Evolutionary conservation across 208 protist species (phyloP).

Genomic region (Wallacemonas collosoma): DNA sequence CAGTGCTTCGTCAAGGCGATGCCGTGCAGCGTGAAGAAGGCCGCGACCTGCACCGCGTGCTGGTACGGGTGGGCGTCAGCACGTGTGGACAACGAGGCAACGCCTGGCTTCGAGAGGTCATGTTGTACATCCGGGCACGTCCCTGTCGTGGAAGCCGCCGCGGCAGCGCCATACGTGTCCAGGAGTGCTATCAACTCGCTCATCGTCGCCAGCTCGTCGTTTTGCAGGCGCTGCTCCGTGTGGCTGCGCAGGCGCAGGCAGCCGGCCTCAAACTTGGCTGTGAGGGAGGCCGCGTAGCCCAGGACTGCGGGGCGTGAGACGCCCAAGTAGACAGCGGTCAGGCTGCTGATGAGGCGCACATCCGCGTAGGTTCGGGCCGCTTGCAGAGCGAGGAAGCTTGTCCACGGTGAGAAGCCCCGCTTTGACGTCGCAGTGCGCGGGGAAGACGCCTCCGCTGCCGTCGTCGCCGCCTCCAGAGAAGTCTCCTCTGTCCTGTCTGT

Average conservation of each 20-base stretch:
- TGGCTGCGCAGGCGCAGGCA: slow-evolving; percentile 33
- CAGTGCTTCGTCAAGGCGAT: slow-evolving; percentile 57
- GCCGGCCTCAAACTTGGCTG: slow-evolving; percentile 33
- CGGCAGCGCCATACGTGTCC: slow-evolving; percentile 13
- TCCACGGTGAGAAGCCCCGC: not conserved
- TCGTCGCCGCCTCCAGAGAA: too few species aligned
- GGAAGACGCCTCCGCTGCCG: too few species aligned
- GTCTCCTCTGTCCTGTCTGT: not conserved
- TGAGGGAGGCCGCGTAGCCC: slow-evolving; percentile 35
- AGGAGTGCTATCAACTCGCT: slow-evolving; percentile 47
- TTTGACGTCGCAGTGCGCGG: too few species aligned
- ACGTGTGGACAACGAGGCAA: too few species aligned
- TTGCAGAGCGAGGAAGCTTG: slow-evolving; percentile 6
- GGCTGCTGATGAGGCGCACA: slow-evolving; percentile 31
- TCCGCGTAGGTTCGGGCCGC: slow-evolving; percentile 47
- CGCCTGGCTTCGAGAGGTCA: too few species aligned
- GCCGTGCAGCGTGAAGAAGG: slow-evolving; percentile 52
- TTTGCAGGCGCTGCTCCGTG: slow-evolving; percentile 25
- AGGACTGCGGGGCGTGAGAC: slow-evolving; percentile 15
- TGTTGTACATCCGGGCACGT: not conserved
- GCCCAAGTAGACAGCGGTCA: slow-evolving; percentile 22
- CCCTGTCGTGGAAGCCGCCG: not conserved
- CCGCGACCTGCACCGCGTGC: slow-evolving; percentile 29
- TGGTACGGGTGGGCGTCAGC: slow-evolving; percentile 4
- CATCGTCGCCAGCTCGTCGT: slow-evolving; percentile 64